Base-by-base conservation (phyloP, 345 rosid genomes). In the Cochlearia excelsa region DNA sequence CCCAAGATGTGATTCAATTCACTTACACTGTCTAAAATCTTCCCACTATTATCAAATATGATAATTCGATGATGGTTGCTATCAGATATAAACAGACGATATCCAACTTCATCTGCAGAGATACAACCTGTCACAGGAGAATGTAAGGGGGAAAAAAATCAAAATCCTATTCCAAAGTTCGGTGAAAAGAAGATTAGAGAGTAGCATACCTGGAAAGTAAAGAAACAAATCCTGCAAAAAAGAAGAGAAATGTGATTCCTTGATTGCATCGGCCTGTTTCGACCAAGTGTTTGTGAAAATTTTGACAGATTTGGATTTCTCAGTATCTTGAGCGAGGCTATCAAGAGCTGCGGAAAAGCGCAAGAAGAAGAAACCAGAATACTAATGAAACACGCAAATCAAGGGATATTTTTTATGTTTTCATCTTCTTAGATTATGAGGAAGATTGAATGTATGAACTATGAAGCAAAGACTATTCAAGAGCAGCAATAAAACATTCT, bases 1-100 rank as follows among this genome's bases (percentile, higher is more conserved):
- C 39, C 30, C 40, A 0, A 55, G 37, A 56, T 50, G 33, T 30
- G 56, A 50, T 5, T 16, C 3, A 57, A 50, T 51, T 51, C 51
- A 82, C 98, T 65, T 80, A 89, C 99, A 71, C 82, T 82, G 56
- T 93, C 95, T 59, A 87, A 72, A 66, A 93, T 80, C 74, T 75
- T 79, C 59, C 99, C 97, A 45, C 40, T 67, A 33, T 72, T 75
- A 41, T 82, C 81, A 41, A 64, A 69, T 57, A 85, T 64, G 37
- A 93, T 77, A 54, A 93, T 77, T 27, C 99, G 91, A 74, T 93
- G 99, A 81, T 93, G 95, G 71, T 89, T 89, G 79, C 82, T 82
- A 79, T 93, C 99, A 30, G 99, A 93, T 64, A 93, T 76, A 73
- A 89, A 89, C 45, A 93, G 54, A 31, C 81, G 81, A 54, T 69